These are phyloP conservation scores for Verticillium klebahnii DNA, from an alignment of 2,329 filamentous ascomycete genomes.

Conservation along the genomic window DNA sequence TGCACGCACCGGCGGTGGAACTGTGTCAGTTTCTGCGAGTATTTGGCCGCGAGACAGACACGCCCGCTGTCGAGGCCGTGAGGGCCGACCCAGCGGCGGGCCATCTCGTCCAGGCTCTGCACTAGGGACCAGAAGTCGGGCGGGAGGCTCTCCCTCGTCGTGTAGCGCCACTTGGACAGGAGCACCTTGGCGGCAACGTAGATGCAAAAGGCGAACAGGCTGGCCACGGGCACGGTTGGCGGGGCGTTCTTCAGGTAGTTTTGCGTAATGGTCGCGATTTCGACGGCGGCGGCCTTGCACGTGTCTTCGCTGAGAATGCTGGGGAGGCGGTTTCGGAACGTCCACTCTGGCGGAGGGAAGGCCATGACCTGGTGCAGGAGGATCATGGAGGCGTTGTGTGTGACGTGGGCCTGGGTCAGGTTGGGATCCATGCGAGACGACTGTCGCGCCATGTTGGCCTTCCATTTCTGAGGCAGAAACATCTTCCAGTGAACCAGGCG, in stretches of 20 bases:
- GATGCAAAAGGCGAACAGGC: conserved; percentile 37
- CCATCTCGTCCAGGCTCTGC: conserved; percentile 16
- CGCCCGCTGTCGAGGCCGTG: neutral
- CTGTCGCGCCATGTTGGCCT: conserved; percentile 24
- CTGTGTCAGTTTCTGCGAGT: conserved; percentile 11
- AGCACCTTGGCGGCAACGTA: conserved; percentile 35
- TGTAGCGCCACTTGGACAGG: conserved; percentile 24
- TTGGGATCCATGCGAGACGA: conserved; percentile 38
- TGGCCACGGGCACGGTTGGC: conserved; percentile 17
- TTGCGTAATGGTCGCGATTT: conserved; percentile 35
- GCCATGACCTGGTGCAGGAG: conserved; percentile 41
- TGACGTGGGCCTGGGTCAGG: conserved; percentile 40
- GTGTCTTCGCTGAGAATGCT: conserved; percentile 37
- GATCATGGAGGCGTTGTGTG: conserved; percentile 42
- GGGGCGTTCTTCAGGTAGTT: conserved; percentile 33
- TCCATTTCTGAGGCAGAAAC: conserved; percentile 33
- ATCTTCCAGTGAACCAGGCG: conserved; percentile 36
- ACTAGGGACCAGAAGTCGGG: conserved; percentile 19
- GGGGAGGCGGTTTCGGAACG: conserved; percentile 28
- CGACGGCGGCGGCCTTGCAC: conserved; percentile 34
- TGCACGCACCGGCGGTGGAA: conserved; percentile 9
- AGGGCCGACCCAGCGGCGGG: conserved; percentile 14
- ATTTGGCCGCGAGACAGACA: conserved; percentile 10
- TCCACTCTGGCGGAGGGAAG: conserved; percentile 30
- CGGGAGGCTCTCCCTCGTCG: conserved; percentile 12